Base-by-base conservation (phyloP, 805 yeast genomes). In the Sugiyamaella chiloensis region DNA sequence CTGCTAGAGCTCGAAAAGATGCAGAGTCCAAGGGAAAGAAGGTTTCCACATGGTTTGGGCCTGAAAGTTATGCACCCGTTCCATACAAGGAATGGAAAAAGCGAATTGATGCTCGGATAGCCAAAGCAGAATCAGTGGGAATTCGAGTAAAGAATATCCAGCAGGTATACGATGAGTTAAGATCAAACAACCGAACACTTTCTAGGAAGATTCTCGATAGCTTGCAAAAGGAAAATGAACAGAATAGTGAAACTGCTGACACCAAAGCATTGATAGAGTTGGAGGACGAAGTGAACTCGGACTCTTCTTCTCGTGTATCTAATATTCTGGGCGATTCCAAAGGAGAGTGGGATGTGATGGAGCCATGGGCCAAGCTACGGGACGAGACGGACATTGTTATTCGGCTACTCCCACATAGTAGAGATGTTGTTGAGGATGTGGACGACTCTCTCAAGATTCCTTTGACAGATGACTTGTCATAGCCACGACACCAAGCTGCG, bases 21-120 rank as follows among this genome's bases (percentile, higher is more conserved):
- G 84, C 83, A 1, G 66, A 66, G 24, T 66, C 69, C 40, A 69
- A 69, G 40, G 81, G 85, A 4, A 69, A 70, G 47, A 66, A 65
- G 27, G 74, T 77, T 2, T 73, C 74, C 39, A 68, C 72, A 64
- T 84, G 89, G 89, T 80, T 76, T 61, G 90, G 90, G 0, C 87
- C 87, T 3, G 63, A 70, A 52, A 73, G 74, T 32, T 75, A 73
- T 60, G 69, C 65, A 36, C 85, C 88, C 2, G 76, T 81, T 65
- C 50, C 56, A 4, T 54, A 54, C 50, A 41, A 46, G 6, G 64
- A 62, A 29, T 63, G 67, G 67, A 57, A 53, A 20, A 31, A 40
- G 26, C 49, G 65, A 16, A 42, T 60, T 11, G 59, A 53, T 19
- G 52, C 52, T 4, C 46, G 48, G 23, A 36, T 60, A 4, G 47